Base-by-base conservation (phyloP, 2,329 filamentous ascomycete species). In the Aspergillus sergii region DNA sequence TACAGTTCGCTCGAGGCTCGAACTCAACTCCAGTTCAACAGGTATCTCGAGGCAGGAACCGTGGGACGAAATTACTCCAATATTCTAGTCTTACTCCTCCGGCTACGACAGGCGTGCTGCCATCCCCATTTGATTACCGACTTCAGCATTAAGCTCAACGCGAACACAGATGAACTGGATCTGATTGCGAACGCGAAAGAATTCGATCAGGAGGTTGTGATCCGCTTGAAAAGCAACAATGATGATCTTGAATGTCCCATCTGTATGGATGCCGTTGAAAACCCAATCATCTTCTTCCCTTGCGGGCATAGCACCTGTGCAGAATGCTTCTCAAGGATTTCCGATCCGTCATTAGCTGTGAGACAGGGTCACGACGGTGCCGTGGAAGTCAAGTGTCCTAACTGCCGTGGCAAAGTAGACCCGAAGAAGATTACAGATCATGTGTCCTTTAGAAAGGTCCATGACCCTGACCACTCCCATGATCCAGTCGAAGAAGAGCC, bases 281-380 rank as follows among this genome's bases (percentile, higher is more conserved):
- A 94, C 65, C 91, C 92, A 0, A 86, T 86, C 3, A 91, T 96
- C 66, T 90, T 94, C 75, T 83, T 92, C 58, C 92, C 92, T 1
- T 97, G 93, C 72, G 93, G 93, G 2, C 93, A 97, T 72, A 87
- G 89, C 64, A 88, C 88, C 28, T 97, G 93, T 76, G 81, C 85
- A 1, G 90, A 93, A 66, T 97, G 93, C 73, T 88, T 95, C 64
- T 84, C 87, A 7, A 87, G 85, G 60, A 84, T 96, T 54, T 83
- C 84, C 0, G 91, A 92, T 65, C 87, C 88, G 4, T 78, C 83
- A 1, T 80, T 83, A 59, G 81, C 81, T 19, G 79, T 90, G 48
- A 85, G 81, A 32, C 82, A 87, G 62, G 91, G 89, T 6, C 82
- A 88, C 39, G 89, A 91, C 57, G 79, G 75, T 7, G 69, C 65